A percentile compares a stretch with the other conserved stretches of the same genome.
These are phyloP conservation scores for Xerocomus brunneocitrinus DNA, from an alignment of 768 basidiomycete genomes.

Conservation along the genomic window DNA sequence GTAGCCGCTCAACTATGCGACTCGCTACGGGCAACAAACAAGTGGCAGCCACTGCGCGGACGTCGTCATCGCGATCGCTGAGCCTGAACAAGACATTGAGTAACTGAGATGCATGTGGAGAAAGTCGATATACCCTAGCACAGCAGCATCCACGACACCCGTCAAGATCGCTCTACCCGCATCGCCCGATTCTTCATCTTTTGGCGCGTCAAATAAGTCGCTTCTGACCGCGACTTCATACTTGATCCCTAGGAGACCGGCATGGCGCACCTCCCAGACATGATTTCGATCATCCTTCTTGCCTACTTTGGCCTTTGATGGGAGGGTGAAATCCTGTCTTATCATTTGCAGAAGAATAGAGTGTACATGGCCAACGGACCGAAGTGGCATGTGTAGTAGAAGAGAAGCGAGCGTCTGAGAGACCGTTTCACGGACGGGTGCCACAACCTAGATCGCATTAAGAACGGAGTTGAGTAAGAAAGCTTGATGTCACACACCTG, in stretches of 20 bases:
- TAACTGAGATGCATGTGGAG: not conserved
- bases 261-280: conserved; percentile 96
- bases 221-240: conserved; percentile 94
- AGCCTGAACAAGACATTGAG: conserved; percentile 48
- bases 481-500: conserved; percentile 42
- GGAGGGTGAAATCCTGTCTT: conserved; percentile 69
- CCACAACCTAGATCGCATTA: conserved; percentile 59
- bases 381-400: conserved; percentile 81
- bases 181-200: conserved; percentile 33
- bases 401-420: conserved; percentile 91
- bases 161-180: conserved; percentile 57
- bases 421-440: conserved; percentile 94
- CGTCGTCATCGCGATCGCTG: conserved; percentile 90
- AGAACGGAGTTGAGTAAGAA: not conserved
- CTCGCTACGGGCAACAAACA: conserved; percentile 86
- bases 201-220: conserved; percentile 59
- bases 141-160: conserved; percentile 85
- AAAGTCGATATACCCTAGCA: conserved; percentile 62
- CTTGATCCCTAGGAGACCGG: conserved; percentile 95
- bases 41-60: conserved; percentile 90
- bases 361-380: conserved; percentile 77
- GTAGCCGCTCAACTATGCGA: conserved; percentile 71
- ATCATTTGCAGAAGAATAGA: conserved; percentile 89
- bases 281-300: conserved; percentile 46
- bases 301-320: conserved; percentile 30